Conservation (phyloP, 495 filamentous ascomycete species). For the Cladorrhinum samala region DNA sequence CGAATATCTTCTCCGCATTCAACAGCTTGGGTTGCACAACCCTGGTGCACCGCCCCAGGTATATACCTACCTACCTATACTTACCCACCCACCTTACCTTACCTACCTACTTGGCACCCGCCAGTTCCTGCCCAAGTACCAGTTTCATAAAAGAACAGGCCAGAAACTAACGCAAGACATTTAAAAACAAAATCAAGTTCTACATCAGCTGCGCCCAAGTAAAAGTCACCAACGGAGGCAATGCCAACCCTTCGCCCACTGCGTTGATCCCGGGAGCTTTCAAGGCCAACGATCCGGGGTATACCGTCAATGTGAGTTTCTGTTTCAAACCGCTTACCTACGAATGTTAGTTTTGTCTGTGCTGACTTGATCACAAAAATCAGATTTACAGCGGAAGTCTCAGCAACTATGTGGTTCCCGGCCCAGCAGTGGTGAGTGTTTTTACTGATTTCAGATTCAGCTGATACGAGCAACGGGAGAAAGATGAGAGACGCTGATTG, state of each 20-base stretch:
- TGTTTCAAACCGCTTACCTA: not conserved
- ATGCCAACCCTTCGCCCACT: slow-evolving; percentile 35
- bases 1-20: slow-evolving; percentile 56
- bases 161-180: not conserved
- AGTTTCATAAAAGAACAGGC: not conserved
- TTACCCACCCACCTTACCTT: no score
- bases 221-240: slow-evolving; percentile 47
- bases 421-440: slow-evolving; percentile 17
- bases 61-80: no score
- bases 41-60: slow-evolving; percentile 37
- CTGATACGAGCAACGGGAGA: no score
- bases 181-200: slow-evolving; percentile 28
- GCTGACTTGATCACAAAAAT: not conserved
- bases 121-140: no score
- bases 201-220: slow-evolving; percentile 56
- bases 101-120: no score
- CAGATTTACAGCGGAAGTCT: slow-evolving; percentile 17
- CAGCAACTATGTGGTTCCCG: slow-evolving; percentile 20
- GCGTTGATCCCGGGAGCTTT: slow-evolving; percentile 51
- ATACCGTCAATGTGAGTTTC: slow-evolving; percentile 32
- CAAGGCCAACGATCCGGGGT: slow-evolving; percentile 49
- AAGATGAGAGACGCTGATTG: no score
- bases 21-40: slow-evolving; percentile 56
- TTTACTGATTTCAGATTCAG: no score
- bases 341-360: not conserved